Evolutionary conservation across 2,329 filamentous ascomycete species (phyloP), one percentile per base, ranked within the genome.

Genomic region (Neonectria ditissima): DNA sequence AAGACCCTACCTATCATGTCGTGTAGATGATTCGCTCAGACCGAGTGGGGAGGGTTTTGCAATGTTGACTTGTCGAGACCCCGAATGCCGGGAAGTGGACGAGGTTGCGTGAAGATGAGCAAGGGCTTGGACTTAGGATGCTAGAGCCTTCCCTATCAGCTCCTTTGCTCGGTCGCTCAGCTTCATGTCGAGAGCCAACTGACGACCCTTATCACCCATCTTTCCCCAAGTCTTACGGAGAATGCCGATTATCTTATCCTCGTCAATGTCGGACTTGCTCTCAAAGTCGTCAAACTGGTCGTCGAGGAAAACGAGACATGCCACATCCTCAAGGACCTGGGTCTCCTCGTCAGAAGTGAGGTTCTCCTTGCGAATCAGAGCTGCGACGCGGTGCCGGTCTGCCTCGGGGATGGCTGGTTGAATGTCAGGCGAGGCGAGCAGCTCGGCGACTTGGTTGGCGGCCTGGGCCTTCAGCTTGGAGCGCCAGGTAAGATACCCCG

Each of bases 231-330:
- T 92, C 85, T 93, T 93, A 70, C 81, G 81, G 76, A 93, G 75
- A 68, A 93, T 92, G 18, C 80, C 81, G 20, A 95, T 76, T 63
- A 93, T 88, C 84, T 96, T 97, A 54, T 89, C 90, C 79, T 95
- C 92, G 73, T 93, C 91, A 16, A 84, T 76, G 57, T 89, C 85
- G 28, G 87, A 84, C 75, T 85, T 83, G 69, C 77, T 84, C 82
- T 93, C 91, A 78, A 96, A 97, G 54, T 86, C 87, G 72, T 94
- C 93, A 67, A 97, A 91, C 75, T 96, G 92, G 75, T 95, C 92
- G 75, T 96, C 93, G 68, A 97, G 80, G 76, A 97, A 97, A 28
- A 97, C 93, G 59, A 97, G 80, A 75, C 93, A 97, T 3, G 93
- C 93, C 48, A 93, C 91, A 79, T 97, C 93, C 81, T 97, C 93